These are phyloP conservation scores for Candida easanensis DNA, from an alignment of 805 yeast species.

Conservation along the genomic window DNA sequence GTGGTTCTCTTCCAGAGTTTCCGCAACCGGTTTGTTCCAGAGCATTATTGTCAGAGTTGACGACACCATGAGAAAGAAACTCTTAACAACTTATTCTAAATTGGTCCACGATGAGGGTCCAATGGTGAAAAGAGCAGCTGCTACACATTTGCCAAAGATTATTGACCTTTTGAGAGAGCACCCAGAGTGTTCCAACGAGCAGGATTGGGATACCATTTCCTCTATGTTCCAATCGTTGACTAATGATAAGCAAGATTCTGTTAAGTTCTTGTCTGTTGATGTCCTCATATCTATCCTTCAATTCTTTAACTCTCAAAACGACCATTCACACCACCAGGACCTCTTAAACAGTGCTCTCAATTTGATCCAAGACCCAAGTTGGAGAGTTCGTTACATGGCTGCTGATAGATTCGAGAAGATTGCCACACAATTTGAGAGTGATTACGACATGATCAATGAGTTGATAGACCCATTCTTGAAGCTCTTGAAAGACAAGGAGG, in stretches of 20 bases:
- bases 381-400: constrained; percentile 98
- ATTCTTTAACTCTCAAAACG: constrained; percentile 58
- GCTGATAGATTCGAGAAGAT: constrained; percentile 87
- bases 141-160: constrained; percentile 72
- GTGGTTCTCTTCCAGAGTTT: constrained; percentile 93
- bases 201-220: constrained; percentile 76
- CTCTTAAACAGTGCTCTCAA: constrained; percentile 63
- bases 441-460: constrained; percentile 48
- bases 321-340: constrained; percentile 57
- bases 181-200: constrained; percentile 44
- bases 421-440: constrained; percentile 59
- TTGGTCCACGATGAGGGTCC: constrained; percentile 91
- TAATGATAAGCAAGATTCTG: constrained; percentile 91
- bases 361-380: constrained; percentile 82
- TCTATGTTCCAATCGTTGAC: constrained; percentile 77
- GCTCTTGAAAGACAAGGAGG: constrained; percentile 88
- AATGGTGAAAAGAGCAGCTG: constrained; percentile 96
- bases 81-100: constrained; percentile 65
- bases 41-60: constrained; percentile 61
- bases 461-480: constrained; percentile 61
- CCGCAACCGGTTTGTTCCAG: constrained; percentile 85
- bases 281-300: constrained; percentile 78
- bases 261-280: constrained; percentile 85
- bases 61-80: constrained; percentile 51
- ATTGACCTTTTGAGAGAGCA: constrained; percentile 56